A percentile compares a stretch with the other conserved stretches of the same genome.
Evolutionary conservation across 208 protist species (phyloP).

Genomic region (Porcisia hertigi): DNA sequence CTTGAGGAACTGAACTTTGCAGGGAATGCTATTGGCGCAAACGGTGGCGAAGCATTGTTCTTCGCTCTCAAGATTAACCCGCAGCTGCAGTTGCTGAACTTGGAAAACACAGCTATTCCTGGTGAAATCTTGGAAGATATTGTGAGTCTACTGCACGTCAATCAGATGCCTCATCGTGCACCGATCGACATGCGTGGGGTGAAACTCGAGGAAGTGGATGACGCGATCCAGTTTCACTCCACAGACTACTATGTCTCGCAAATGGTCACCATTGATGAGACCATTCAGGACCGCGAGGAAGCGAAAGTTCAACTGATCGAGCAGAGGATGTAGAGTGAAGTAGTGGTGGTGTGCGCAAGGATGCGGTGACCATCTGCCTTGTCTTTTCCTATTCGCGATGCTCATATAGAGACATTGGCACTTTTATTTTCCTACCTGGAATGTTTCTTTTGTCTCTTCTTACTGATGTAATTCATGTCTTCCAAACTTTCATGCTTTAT

Average conservation of each 20-base stretch:
- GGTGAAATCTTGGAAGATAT: slow-evolving; percentile 72
- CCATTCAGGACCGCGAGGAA: slow-evolving; percentile 43
- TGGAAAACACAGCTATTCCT: slow-evolving; percentile 62
- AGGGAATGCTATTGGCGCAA: slow-evolving; percentile 67
- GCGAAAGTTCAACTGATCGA: slow-evolving; percentile 36
- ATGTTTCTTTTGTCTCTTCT: neutral
- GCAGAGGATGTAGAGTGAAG: slow-evolving; percentile 7
- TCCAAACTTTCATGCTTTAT: neutral
- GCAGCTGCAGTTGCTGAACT: slow-evolving; percentile 61
- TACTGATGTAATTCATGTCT: slow-evolving; percentile 20
- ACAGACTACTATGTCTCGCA: slow-evolving; percentile 77
- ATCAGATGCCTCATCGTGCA: slow-evolving; percentile 55
- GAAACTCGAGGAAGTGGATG: slow-evolving; percentile 52
- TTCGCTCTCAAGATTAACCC: slow-evolving; percentile 81
- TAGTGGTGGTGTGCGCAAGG: neutral
- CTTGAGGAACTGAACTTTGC: slow-evolving; percentile 77
- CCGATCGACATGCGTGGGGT: slow-evolving; percentile 57
- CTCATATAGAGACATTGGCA: neutral
- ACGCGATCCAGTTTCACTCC: slow-evolving; percentile 66
- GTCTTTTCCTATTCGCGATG: neutral
- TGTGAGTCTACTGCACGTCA: slow-evolving; percentile 79
- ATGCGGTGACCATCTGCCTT: neutral
- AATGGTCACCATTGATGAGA: slow-evolving; percentile 52
- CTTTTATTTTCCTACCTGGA: neutral
- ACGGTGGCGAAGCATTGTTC: slow-evolving; percentile 74